phyloP scores from a whole-genome alignment of 2,329 filamentous ascomycete species.

The Hypoxylon sp. region DNA sequence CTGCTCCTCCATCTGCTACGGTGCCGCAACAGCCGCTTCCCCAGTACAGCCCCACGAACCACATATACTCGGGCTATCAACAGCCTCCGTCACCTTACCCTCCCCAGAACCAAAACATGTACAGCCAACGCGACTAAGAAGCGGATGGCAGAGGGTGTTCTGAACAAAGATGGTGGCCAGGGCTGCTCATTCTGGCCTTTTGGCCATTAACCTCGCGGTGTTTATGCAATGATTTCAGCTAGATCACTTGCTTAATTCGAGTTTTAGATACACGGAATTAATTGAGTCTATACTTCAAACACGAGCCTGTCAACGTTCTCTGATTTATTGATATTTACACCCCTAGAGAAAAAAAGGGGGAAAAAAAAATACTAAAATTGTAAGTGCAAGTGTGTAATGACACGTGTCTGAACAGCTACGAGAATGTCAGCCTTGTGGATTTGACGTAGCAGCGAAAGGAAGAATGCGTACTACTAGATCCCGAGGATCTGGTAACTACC shows the following conservation, averaged over 20 bases:
- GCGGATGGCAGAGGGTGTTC: background rate
- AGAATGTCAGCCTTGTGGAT: too few relatives aligned
- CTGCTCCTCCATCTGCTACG: slow-evolving; percentile 64
- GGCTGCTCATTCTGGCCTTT: background rate
- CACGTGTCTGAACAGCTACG: too few relatives aligned
- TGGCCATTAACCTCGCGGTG: slow-evolving; percentile 6
- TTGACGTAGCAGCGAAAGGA: too few relatives aligned
- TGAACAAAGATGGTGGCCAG: too few relatives aligned
- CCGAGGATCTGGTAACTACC: slow-evolving; percentile 16
- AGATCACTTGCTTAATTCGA: slow-evolving; percentile 24
- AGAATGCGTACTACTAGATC: too few relatives aligned
- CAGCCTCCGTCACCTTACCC: slow-evolving; percentile 56
- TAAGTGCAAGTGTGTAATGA: too few relatives aligned
- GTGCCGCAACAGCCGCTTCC: slow-evolving; percentile 59
- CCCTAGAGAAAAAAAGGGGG: too few relatives aligned
- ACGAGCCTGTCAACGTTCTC: too few relatives aligned
- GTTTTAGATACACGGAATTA: slow-evolving; percentile 29
- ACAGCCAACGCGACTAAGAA: slow-evolving; percentile 61
- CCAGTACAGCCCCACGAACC: slow-evolving; percentile 59
- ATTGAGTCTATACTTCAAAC: slow-evolving; percentile 12
- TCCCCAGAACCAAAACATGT: slow-evolving; percentile 67
- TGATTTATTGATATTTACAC: too few relatives aligned
- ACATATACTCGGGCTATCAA: slow-evolving; percentile 66
- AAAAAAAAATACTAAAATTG: too few relatives aligned
- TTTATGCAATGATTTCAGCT: slow-evolving; percentile 14